phyloP scores from a whole-genome alignment of 441 rosid species.

The Melastoma candidum region DNA sequence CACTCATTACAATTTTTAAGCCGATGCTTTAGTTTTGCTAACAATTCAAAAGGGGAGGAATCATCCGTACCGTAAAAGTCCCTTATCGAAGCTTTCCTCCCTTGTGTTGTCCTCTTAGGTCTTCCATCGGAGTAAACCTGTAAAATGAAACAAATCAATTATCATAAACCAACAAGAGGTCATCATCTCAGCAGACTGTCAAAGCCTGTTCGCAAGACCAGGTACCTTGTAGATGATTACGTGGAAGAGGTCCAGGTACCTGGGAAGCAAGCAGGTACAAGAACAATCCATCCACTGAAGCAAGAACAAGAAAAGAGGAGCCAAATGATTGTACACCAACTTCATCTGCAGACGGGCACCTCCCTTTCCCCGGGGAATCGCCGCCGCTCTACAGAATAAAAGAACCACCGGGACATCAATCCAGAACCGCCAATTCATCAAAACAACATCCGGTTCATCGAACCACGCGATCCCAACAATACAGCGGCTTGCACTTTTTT shows the following conservation, averaged over 20 bases:
- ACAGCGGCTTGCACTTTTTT: too few relatives aligned
- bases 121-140: conserved; percentile 65
- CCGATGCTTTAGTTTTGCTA: background rate
- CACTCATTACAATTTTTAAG: too few relatives aligned
- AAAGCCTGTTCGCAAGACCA: conserved; percentile 1
- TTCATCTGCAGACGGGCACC: conserved; percentile 76
- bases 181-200: conserved; percentile 8
- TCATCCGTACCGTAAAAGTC: conserved; percentile 68
- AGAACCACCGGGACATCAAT: background rate
- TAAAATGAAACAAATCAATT: conserved; percentile 5
- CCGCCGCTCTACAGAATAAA: conserved; percentile 49
- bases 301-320: conserved; percentile 67
- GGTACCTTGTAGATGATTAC: conserved; percentile 72
- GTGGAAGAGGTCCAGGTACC: conserved; percentile 76
- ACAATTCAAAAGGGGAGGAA: background rate
- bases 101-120: conserved; percentile 39
- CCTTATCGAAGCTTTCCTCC: conserved; percentile 80
- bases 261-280: conserved; percentile 62
- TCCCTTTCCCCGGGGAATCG: conserved; percentile 70
- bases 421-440: background rate
- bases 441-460: background rate
- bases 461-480: too few relatives aligned
- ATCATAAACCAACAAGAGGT: conserved; percentile 8
- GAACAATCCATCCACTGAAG: conserved; percentile 82
- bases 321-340: conserved; percentile 71